Evolutionary conservation across 768 basidiomycete species (phyloP).

Genomic region (Suillus fuscotomentosus): DNA sequence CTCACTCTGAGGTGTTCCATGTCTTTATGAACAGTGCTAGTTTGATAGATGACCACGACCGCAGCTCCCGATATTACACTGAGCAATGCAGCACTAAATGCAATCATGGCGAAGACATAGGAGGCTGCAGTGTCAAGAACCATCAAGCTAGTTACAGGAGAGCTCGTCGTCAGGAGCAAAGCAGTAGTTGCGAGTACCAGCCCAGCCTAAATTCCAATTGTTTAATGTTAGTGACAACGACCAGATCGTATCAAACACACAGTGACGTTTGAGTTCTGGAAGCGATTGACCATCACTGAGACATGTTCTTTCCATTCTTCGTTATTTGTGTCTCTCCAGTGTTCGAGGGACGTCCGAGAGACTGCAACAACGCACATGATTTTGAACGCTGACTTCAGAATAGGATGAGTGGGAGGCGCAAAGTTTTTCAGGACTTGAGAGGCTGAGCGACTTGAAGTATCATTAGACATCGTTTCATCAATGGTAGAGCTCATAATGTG

Average conservation of each 20-base stretch:
- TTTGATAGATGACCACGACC: neutral
- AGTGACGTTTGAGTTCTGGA: neutral
- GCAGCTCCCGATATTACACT: constrained; percentile 4
- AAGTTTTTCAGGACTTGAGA: neutral
- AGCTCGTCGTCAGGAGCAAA: neutral
- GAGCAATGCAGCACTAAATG: neutral
- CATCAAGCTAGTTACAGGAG: neutral
- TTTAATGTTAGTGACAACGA: too few relatives aligned
- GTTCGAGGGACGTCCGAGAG: neutral
- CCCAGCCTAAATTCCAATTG: neutral
- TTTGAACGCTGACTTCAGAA: neutral
- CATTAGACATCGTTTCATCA: too few relatives aligned
- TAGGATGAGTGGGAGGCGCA: too few relatives aligned
- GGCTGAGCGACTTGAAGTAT: neutral
- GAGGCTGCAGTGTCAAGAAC: neutral
- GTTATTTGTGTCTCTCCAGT: neutral
- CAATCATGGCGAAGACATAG: neutral
- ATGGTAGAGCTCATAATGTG: neutral
- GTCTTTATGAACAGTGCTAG: neutral
- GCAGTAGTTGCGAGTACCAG: constrained; percentile 1
- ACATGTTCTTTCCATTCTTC: neutral
- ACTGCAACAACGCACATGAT: neutral
- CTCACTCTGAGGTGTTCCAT: neutral
- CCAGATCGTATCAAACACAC: neutral
- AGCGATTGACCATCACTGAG: neutral